These are phyloP conservation scores for Albatrellus ellisii DNA, from an alignment of 768 basidiomycete genomes.

Conservation along the genomic window DNA sequence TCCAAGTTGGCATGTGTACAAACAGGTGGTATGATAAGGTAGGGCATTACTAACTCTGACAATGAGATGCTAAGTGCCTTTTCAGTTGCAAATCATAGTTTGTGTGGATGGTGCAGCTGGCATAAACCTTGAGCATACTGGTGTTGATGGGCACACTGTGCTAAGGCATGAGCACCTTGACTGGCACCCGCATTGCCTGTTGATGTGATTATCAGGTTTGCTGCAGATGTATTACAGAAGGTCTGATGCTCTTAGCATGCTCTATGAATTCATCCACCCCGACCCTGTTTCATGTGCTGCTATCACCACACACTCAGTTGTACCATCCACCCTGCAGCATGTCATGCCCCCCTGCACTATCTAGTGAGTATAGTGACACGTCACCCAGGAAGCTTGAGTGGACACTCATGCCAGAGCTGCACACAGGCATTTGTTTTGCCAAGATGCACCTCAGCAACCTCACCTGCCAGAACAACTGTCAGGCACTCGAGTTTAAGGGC, in stretches of 20 bases:
- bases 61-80: not conserved
- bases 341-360: constrained; percentile 9
- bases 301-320: constrained; percentile 70
- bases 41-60: too few species aligned
- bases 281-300: constrained; percentile 81
- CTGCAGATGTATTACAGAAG: constrained; percentile 93
- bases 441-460: constrained; percentile 89
- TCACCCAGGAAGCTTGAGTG: constrained; percentile 94
- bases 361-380: constrained; percentile 59
- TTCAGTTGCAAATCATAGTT: constrained; percentile 90
- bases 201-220: constrained; percentile 49
- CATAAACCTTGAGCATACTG: constrained; percentile 97
- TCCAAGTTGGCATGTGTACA: constrained; percentile 92
- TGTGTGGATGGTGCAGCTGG: constrained; percentile 88
- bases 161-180: too few species aligned
- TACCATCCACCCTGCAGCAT: constrained; percentile 40
- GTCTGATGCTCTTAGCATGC: constrained; percentile 91
- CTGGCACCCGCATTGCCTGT: too few species aligned
- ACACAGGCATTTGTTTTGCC: constrained; percentile 80
- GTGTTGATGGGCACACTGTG: constrained; percentile 95
- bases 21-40: too few species aligned
- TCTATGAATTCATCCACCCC: constrained; percentile 93
- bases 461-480: constrained; percentile 95
- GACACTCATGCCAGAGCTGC: constrained; percentile 74
- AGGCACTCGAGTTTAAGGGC: constrained; percentile 83